These are phyloP conservation scores for Tilletiaria anomala DNA, from an alignment of 1,284 basidiomycete species.

Conservation along the genomic window DNA sequence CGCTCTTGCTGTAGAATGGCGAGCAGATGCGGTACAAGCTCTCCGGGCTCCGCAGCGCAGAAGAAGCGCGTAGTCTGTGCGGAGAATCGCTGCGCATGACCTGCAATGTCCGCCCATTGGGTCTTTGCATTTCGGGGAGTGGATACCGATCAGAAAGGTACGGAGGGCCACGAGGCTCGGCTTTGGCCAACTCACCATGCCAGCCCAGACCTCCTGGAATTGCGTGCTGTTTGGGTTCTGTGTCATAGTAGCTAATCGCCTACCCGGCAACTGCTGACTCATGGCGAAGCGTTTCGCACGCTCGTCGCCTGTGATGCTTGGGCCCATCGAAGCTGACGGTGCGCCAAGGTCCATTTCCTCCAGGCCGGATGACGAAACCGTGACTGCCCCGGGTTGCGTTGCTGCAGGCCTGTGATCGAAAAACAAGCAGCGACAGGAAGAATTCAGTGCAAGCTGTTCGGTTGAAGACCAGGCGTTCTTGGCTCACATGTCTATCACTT, in stretches of 20 bases:
- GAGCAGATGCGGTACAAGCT: slow-evolving; percentile 12
- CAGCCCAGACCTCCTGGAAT: neutral
- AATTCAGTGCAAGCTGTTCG: too few species aligned
- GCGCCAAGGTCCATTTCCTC: neutral
- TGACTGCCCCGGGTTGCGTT: neutral
- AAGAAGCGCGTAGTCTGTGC: slow-evolving; percentile 37
- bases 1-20: slow-evolving; percentile 13
- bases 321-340: neutral
- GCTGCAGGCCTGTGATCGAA: neutral
- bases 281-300: slow-evolving; percentile 8
- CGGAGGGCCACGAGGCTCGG: neutral
- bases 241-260: slow-evolving; percentile 22
- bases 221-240: neutral
- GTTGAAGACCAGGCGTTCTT: too few species aligned
- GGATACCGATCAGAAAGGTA: neutral
- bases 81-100: slow-evolving; percentile 12
- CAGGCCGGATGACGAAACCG: neutral
- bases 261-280: slow-evolving; percentile 30
- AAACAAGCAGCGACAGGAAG: too few species aligned
- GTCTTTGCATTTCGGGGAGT: slow-evolving; percentile 6
- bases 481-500: too few species aligned
- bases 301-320: neutral
- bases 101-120: slow-evolving; percentile 8
- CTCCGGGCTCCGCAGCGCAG: slow-evolving; percentile 11
- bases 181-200: neutral